Evolutionary conservation across 805 yeast species (phyloP).

Genomic region (Starmera caribaea): DNA sequence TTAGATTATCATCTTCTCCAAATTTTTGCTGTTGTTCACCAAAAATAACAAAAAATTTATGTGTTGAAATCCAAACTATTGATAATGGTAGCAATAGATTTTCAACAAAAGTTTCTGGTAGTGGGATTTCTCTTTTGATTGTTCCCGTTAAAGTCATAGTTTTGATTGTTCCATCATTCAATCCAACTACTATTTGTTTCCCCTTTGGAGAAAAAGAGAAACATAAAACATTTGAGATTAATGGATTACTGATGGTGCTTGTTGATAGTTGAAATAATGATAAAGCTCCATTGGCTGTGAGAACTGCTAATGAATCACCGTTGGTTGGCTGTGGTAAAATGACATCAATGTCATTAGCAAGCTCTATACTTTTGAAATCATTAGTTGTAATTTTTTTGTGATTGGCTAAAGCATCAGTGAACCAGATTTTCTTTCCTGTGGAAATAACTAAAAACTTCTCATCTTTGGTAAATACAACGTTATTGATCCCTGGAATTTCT

Average conservation of each 20-base stretch:
- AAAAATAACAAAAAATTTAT: constrained; percentile 17
- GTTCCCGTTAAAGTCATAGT: constrained; percentile 7
- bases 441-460: constrained; percentile 22
- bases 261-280: constrained; percentile 6
- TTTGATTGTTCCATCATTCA: constrained; percentile 8
- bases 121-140: constrained; percentile 2
- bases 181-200: constrained; percentile 10
- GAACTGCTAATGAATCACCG: constrained; percentile 9
- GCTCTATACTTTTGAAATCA: constrained; percentile 6
- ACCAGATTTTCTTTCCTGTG: constrained; percentile 13
- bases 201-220: constrained; percentile 17
- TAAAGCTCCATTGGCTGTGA: constrained; percentile 10
- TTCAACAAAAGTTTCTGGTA: constrained; percentile 10
- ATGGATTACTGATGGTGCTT: not conserved
- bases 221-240: constrained; percentile 12
- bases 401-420: constrained; percentile 3
- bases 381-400: constrained; percentile 1
- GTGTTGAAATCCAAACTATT: constrained; percentile 9
- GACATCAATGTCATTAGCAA: constrained; percentile 8
- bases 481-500: constrained; percentile 17
- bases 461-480: constrained; percentile 22
- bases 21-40: constrained; percentile 14
- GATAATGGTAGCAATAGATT: constrained; percentile 9
- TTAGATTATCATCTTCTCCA: constrained; percentile 21
- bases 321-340: constrained; percentile 15